Evolutionary conservation across 352 stramenopile genomes (phyloP).

Genomic region (Peronospora destructor): DNA sequence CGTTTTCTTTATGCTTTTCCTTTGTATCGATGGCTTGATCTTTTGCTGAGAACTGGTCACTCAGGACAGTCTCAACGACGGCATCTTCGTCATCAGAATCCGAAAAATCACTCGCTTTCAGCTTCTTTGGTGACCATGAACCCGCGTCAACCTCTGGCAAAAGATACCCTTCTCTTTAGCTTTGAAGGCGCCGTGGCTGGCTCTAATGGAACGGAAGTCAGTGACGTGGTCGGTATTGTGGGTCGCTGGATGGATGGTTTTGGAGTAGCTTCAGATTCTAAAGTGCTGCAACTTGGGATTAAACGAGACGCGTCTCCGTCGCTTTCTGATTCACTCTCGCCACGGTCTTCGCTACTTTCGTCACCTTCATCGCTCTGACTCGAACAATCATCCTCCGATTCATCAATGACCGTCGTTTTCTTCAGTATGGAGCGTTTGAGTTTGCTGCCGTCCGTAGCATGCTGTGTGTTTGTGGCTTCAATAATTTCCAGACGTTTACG

Average conservation of each 20-base stretch:
- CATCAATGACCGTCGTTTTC: conserved; percentile 30
- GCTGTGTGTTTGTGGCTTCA: conserved; percentile 33
- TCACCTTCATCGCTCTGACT: conserved; percentile 32
- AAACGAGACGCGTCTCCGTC: conserved; percentile 19
- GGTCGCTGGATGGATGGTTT: conserved; percentile 8
- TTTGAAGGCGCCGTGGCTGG: not conserved
- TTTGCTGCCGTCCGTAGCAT: conserved; percentile 25
- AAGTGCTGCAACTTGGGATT: not conserved
- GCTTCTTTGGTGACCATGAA: conserved; percentile 20
- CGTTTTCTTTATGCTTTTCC: conserved; percentile 42
- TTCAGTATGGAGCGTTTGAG: conserved; percentile 24
- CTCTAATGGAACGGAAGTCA: conserved; percentile 1
- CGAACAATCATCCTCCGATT: conserved; percentile 40
- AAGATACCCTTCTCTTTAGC: conserved; percentile 24
- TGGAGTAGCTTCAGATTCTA: conserved; percentile 14
- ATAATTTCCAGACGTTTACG: conserved; percentile 63
- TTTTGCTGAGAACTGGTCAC: conserved; percentile 4
- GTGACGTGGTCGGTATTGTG: conserved; percentile 3
- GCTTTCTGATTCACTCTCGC: conserved; percentile 23
- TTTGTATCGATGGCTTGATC: conserved; percentile 16
- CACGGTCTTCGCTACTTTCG: conserved; percentile 21
- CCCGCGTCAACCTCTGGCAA: conserved; percentile 15
- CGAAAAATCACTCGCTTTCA: conserved; percentile 12
- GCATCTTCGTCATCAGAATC: conserved; percentile 28
- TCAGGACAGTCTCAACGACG: conserved; percentile 22